Base-by-base conservation (phyloP, 345 rosid species). In the Heritiera fomes region DNA sequence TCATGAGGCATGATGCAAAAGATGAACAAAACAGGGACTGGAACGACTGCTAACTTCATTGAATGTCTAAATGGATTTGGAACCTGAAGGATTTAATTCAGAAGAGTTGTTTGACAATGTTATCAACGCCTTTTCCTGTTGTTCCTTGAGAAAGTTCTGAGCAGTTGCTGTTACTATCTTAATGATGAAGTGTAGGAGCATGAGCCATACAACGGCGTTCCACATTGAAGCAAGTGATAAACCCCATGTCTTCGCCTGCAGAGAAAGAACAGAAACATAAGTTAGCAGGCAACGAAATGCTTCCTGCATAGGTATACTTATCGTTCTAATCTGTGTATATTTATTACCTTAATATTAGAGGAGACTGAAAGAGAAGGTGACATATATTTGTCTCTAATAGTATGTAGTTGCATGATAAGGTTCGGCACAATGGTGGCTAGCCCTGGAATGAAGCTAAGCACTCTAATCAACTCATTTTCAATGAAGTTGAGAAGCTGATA, bases 131-230 rank as follows among this genome's bases (percentile, higher is more conserved):
- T 81, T 86, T 15, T 92, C 94, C 78, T 92, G 97, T 87, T 88
- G 87, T 64, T 90, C 86, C 80, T 88, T 92, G 75, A 91, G 89
- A 79, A 91, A 89, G 28, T 85, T 81, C 74, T 89, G 99, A 0
- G 97, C 97, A 34, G 97, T 92, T 63, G 95, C 82, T 41, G 84
- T 93, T 85, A 92, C 91, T 43, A 95, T 92, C 89, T 87, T 93
- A 47, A 85, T 64, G 43, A 88, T 89, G 86, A 93, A 95, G 88
- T 92, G 92, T 77, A 95, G 58, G 34, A 95, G 97, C 97, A 95
- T 90, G 59, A 95, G 96, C 98, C 97, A 95, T 23, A 95, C 98
- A 7, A 93, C 70, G 7, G 93, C 86, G 68, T 93, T 92, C 99
- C 98, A 93, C 45, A 95, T 68, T 2, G 94, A 79, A 41, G 97